phyloP scores from a whole-genome alignment of 495 filamentous ascomycete species.

The Tuber borchii region DNA sequence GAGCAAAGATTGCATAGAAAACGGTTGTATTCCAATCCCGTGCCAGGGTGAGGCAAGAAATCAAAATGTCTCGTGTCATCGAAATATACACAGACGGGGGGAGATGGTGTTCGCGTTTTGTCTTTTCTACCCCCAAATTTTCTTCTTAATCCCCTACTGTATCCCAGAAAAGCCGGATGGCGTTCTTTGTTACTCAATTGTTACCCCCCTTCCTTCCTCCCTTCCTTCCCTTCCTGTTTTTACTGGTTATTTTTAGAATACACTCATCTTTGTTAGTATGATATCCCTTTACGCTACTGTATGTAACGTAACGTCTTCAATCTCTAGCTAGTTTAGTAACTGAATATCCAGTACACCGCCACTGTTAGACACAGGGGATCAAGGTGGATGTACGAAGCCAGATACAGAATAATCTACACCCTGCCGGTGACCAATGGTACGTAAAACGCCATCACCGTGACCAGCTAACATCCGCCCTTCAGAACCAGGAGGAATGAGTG shows the following conservation, averaged over 20 bases:
- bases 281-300: neutral
- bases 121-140: neutral
- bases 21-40: neutral
- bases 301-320: neutral
- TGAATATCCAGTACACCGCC: neutral
- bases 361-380: neutral
- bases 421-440: neutral
- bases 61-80: neutral
- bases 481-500: neutral
- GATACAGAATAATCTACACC: neutral
- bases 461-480: neutral
- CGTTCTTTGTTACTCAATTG: neutral
- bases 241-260: neutral
- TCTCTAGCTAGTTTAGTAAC: neutral
- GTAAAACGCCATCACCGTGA: neutral
- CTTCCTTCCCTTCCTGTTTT: neutral
- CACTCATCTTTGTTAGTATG: neutral
- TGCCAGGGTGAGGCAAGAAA: neutral
- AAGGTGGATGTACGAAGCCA: neutral
- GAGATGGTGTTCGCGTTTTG: neutral
- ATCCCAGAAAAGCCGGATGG: neutral
- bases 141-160: neutral
- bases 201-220: neutral
- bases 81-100: neutral
- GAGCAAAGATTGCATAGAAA: conserved; percentile 49